Conservation (phyloP, 495 filamentous ascomycete species). For the Hypoxylon lienhwacheense region DNA sequence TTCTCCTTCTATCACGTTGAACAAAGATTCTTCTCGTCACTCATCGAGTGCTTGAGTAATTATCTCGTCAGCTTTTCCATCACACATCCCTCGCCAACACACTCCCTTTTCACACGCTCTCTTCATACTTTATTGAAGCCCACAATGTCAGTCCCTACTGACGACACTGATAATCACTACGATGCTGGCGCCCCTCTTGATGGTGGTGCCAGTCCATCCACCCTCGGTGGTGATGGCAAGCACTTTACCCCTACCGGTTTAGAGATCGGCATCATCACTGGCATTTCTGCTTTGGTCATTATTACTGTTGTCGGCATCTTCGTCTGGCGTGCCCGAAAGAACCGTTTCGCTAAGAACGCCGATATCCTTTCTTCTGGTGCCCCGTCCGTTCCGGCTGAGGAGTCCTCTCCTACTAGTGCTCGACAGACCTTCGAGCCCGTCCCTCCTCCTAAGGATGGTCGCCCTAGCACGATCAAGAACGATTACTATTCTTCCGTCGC, state of each 20-base stretch:
- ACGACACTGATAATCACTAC: conserved; percentile 25
- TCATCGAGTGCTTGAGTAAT: conserved; percentile 24
- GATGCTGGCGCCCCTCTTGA: conserved; percentile 34
- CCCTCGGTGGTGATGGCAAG: conserved; percentile 15
- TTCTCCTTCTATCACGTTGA: conserved; percentile 13
- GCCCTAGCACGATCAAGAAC: conserved; percentile 16
- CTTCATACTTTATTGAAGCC: not conserved
- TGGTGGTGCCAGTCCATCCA: conserved; percentile 27
- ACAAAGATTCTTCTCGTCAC: conserved; percentile 17
- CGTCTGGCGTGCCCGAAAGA: conserved; percentile 36
- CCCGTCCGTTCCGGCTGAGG: conserved; percentile 4
- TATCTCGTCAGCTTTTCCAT: conserved; percentile 24
- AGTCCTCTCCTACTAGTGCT: not conserved
- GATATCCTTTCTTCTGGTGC: conserved; percentile 5
- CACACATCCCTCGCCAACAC: conserved; percentile 12
- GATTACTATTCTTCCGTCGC: conserved; percentile 32
- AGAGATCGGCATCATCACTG: conserved; percentile 38
- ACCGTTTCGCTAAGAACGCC: conserved; percentile 12
- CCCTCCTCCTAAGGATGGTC: conserved; percentile 26
- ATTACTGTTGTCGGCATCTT: conserved; percentile 31
- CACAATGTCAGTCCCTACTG: conserved; percentile 33
- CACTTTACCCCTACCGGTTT: conserved; percentile 29
- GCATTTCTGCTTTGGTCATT: conserved; percentile 22
- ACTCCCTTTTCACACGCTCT: not conserved
- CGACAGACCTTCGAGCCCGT: conserved; percentile 5